A percentile compares a stretch with the other conserved stretches of the same genome.
Evolutionary conservation across 192 early-diverging fungal genomes (phyloP).

Genomic region (Podila epigama): DNA sequence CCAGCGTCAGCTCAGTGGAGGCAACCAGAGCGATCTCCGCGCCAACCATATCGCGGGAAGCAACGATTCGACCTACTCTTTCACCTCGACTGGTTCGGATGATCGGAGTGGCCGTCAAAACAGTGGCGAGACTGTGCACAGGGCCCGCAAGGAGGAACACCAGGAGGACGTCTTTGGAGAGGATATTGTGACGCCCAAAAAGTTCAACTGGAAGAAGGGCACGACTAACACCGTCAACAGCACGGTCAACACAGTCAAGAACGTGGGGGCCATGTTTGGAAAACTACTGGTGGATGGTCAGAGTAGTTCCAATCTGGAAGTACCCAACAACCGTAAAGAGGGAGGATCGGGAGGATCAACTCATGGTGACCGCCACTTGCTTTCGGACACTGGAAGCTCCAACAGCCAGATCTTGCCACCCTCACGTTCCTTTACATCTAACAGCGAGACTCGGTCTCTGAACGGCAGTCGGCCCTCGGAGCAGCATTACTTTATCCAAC

Average conservation of each 20-base stretch:
- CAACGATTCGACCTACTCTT: constrained; percentile 36
- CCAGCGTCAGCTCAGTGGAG: constrained; percentile 33
- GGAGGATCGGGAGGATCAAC: neutral
- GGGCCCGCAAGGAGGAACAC: constrained; percentile 11
- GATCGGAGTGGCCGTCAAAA: constrained; percentile 1
- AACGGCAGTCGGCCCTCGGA: constrained; percentile 22
- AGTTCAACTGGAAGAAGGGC: constrained; percentile 62
- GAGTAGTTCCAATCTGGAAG: neutral
- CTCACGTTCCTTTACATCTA: constrained; percentile 19
- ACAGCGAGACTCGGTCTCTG: constrained; percentile 32
- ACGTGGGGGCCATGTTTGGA: constrained; percentile 49
- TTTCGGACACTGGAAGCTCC: constrained; percentile 29
- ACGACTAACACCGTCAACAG: constrained; percentile 44
- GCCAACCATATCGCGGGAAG: constrained; percentile 23
- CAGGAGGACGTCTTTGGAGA: constrained; percentile 48
- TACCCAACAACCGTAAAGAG: neutral
- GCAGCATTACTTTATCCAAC: constrained; percentile 36
- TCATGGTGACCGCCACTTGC: neutral
- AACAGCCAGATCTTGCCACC: constrained; percentile 43
- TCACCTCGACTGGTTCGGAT: constrained; percentile 29
- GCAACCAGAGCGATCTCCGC: constrained; percentile 38
- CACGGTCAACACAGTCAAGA: constrained; percentile 30
- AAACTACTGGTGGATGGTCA: constrained; percentile 29
- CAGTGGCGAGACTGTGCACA: neutral
- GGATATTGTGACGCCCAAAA: constrained; percentile 51